These are phyloP conservation scores for Phalaenopsis hybrid DNA, from an alignment of 116 monocot species.

Conservation along the genomic window DNA sequence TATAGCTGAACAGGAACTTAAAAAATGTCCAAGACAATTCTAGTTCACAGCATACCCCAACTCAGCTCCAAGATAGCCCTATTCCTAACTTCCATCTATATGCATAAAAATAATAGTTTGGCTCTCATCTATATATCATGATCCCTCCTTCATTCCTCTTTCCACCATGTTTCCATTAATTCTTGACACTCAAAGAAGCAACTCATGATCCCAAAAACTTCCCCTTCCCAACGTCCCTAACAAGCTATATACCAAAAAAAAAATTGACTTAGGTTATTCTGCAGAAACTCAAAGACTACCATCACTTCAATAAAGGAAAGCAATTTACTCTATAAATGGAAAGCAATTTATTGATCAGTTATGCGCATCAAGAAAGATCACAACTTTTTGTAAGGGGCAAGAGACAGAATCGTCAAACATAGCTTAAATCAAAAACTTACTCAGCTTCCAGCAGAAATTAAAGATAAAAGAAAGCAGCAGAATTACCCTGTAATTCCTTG, in stretches of 20 bases:
- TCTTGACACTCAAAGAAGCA: neutral
- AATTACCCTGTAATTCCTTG: constrained; percentile 66
- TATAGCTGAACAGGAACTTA: no score
- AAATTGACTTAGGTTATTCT: neutral
- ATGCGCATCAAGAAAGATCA: neutral
- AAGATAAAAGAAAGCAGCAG: neutral
- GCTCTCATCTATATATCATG: neutral
- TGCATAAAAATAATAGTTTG: no score
- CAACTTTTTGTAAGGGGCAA: neutral
- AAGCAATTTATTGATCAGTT: neutral
- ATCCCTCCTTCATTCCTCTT: no score
- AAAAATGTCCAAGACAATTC: no score
- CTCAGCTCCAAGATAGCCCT: no score
- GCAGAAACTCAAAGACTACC: neutral
- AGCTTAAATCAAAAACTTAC: neutral
- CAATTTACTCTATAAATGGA: neutral
- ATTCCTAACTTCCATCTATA: no score
- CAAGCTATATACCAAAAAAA: neutral
- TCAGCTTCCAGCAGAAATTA: neutral
- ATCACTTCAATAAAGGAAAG: neutral
- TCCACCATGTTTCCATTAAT: no score
- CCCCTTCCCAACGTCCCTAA: neutral
- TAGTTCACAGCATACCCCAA: no score
- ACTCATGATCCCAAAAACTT: neutral
- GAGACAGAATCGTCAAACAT: neutral